Evolutionary conservation across 768 basidiomycete species (phyloP).

Genomic region (Rhodocollybia butyracea): DNA sequence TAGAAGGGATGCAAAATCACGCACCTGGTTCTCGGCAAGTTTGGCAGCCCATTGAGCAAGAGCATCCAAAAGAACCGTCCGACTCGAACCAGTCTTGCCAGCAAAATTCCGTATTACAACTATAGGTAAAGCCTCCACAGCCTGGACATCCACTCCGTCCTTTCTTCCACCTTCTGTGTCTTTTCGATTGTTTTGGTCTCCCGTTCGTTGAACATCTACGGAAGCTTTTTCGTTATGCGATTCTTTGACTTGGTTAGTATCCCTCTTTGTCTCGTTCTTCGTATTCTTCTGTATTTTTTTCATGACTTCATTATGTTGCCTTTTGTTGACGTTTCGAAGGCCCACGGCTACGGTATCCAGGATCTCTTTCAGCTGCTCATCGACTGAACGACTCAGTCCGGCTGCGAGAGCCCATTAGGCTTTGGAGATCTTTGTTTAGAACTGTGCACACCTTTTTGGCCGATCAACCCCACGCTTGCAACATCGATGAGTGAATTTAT

Average conservation of each 20-base stretch:
- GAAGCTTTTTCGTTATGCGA: slow-evolving; percentile 36
- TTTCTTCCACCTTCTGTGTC: slow-evolving; percentile 15
- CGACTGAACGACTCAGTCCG: slow-evolving; percentile 75
- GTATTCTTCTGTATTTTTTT: slow-evolving; percentile 33
- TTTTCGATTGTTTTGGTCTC: slow-evolving; percentile 12
- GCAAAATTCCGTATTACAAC: slow-evolving; percentile 85
- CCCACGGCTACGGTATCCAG: slow-evolving; percentile 74
- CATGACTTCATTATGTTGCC: slow-evolving; percentile 43
- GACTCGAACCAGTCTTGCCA: slow-evolving; percentile 47
- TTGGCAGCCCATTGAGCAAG: slow-evolving; percentile 84
- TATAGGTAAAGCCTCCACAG: slow-evolving; percentile 69
- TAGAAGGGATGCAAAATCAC: slow-evolving; percentile 7
- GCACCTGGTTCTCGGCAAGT: slow-evolving; percentile 77
- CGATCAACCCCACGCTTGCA: slow-evolving; percentile 73
- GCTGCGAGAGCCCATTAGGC: slow-evolving; percentile 40
- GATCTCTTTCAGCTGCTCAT: slow-evolving; percentile 82
- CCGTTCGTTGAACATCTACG: slow-evolving; percentile 62
- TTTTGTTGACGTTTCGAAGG: slow-evolving; percentile 58
- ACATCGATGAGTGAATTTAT: slow-evolving; percentile 16
- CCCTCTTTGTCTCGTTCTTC: slow-evolving; percentile 17
- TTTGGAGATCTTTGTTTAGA: neutral
- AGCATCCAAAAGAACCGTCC: slow-evolving; percentile 71
- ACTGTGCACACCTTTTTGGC: slow-evolving; percentile 70
- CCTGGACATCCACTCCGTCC: slow-evolving; percentile 44
- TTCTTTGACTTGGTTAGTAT: slow-evolving; percentile 34